A percentile compares a stretch with the other conserved stretches of the same genome.
phyloP scores from a whole-genome alignment of 2,329 filamentous ascomycete species.

The Aspergillus thermomutatus region DNA sequence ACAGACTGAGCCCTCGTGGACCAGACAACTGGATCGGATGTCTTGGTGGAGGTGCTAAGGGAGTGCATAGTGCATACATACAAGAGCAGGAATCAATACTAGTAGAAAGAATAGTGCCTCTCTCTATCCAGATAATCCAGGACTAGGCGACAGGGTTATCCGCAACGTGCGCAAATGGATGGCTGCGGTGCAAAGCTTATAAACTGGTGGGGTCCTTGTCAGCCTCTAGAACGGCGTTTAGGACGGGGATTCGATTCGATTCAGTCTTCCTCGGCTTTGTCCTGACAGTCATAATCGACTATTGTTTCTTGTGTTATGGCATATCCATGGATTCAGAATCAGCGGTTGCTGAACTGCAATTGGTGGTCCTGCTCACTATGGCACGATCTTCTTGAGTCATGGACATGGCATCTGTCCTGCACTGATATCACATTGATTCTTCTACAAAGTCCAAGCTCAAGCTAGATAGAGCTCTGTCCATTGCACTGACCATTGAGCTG shows the following conservation, averaged over 20 bases:
- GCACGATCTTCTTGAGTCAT: too few relatives aligned
- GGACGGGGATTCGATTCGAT: too few relatives aligned
- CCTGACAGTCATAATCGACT: too few relatives aligned
- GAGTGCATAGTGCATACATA: neutral
- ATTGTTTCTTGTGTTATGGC: too few relatives aligned
- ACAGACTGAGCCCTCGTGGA: neutral
- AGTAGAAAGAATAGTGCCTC: too few relatives aligned
- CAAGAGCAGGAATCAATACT: too few relatives aligned
- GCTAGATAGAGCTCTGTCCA: neutral
- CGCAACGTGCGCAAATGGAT: slow-evolving; percentile 22
- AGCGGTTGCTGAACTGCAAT: neutral
- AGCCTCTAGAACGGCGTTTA: too few relatives aligned
- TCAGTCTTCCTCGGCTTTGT: neutral
- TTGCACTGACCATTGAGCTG: neutral
- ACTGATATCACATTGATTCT: neutral
- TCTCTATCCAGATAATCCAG: neutral
- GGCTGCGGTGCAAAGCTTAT: slow-evolving; percentile 16
- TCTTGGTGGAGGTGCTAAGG: neutral
- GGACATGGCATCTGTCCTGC: neutral
- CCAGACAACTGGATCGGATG: neutral
- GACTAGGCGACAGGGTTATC: slow-evolving; percentile 1
- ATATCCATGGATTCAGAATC: neutral
- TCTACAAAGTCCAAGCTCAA: neutral
- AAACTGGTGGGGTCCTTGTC: slow-evolving; percentile 3
- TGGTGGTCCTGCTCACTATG: too few relatives aligned